A percentile compares a stretch with the other conserved stretches of the same genome.
Evolutionary conservation across 345 rosid species (phyloP).

Genomic region (Linum trigynum): DNA sequence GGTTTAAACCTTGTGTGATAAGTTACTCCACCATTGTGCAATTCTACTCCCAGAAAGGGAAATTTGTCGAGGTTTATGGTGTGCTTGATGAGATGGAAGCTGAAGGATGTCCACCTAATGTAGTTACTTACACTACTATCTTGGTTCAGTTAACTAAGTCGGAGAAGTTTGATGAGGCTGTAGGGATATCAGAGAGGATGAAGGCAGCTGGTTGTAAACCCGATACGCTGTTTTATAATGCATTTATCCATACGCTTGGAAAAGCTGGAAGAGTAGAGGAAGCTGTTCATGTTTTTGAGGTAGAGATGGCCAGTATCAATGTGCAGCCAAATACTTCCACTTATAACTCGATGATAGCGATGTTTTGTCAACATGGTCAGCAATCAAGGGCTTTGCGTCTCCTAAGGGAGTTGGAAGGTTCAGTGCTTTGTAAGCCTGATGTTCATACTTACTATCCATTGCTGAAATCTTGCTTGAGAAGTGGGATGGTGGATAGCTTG

Average conservation of each 20-base stretch:
- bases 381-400: constrained; percentile 39
- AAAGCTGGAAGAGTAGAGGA: constrained; percentile 47
- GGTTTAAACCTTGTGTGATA: constrained; percentile 50
- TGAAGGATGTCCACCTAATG: constrained; percentile 53
- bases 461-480: constrained; percentile 58
- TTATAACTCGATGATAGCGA: constrained; percentile 68
- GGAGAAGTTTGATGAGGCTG: constrained; percentile 45
- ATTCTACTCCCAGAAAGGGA: constrained; percentile 38
- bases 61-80: constrained; percentile 45
- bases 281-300: constrained; percentile 43
- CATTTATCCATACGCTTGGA: constrained; percentile 61
- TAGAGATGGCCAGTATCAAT: constrained; percentile 44
- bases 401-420: constrained; percentile 46
- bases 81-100: constrained; percentile 60
- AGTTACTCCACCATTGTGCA: constrained; percentile 64
- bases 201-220: constrained; percentile 39
- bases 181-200: constrained; percentile 42
- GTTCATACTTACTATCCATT: constrained; percentile 59
- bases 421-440: constrained; percentile 47
- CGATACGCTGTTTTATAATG: constrained; percentile 55
- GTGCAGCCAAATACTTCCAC: constrained; percentile 47
- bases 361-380: constrained; percentile 50
- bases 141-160: constrained; percentile 51
- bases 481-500: constrained; percentile 40
- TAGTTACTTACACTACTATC: constrained; percentile 58